A percentile compares a stretch with the other conserved stretches of the same genome.
Evolutionary conservation across 2,329 filamentous ascomycete genomes (phyloP).

Genomic region (Leptographium radiaticola): DNA sequence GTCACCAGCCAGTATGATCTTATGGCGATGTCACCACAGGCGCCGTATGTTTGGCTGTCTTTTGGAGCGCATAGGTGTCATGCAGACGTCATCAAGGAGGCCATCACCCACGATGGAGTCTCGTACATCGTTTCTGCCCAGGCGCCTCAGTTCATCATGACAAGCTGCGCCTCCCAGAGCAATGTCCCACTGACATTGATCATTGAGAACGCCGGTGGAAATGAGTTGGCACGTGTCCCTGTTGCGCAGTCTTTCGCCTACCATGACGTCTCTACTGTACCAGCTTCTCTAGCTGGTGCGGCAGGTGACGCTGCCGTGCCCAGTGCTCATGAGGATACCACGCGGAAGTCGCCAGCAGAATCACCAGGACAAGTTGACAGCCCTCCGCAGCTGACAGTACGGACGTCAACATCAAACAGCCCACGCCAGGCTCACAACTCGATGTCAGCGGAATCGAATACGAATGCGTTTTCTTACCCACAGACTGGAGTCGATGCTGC

Average conservation of each 20-base stretch:
- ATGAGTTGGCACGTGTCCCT: constrained; percentile 37
- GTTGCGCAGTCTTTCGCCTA: constrained; percentile 33
- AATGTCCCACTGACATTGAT: constrained; percentile 43
- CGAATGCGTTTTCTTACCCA: constrained; percentile 44
- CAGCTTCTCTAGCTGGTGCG: constrained; percentile 6
- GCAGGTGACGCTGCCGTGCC: constrained; percentile 10
- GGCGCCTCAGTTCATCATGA: constrained; percentile 48
- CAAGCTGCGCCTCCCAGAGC: constrained; percentile 29
- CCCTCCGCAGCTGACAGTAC: constrained; percentile 24
- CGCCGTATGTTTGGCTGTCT: constrained; percentile 49
- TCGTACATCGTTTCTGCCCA: constrained; percentile 57
- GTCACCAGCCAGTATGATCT: constrained; percentile 67
- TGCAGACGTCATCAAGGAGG: constrained; percentile 46
- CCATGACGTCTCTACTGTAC: constrained; percentile 18
- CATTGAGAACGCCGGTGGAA: constrained; percentile 36
- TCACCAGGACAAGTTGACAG: constrained; percentile 30
- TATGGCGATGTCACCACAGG: constrained; percentile 38
- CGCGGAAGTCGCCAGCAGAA: constrained; percentile 23
- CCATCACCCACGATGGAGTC: constrained; percentile 38
- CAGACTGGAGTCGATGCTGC: constrained; percentile 35
- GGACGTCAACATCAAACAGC: constrained; percentile 19
- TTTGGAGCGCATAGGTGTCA: constrained; percentile 69
- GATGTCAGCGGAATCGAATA: constrained; percentile 26
- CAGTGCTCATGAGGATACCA: constrained; percentile 26
- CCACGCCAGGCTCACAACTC: constrained; percentile 15